These are phyloP conservation scores for Wickerhamiella bombiphila DNA, from an alignment of 805 yeast genomes.

Conservation along the genomic window DNA sequence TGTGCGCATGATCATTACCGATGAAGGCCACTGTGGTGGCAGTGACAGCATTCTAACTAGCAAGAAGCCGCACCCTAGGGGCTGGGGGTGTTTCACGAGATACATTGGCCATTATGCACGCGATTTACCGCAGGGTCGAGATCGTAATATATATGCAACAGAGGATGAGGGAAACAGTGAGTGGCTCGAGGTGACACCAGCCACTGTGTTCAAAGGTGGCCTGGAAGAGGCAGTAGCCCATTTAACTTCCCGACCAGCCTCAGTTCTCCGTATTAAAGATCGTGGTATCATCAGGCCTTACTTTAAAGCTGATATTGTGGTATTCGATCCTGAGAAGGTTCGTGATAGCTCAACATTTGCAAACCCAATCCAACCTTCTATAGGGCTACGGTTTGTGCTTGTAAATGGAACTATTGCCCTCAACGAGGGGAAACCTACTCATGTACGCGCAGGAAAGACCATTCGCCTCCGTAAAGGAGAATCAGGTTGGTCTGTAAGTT, in stretches of 20 bases:
- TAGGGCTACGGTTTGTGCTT: constrained; percentile 7
- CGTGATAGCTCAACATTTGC: constrained; percentile 10
- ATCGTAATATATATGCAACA: constrained; percentile 8
- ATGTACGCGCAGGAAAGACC: constrained; percentile 3
- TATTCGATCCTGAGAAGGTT: constrained; percentile 8
- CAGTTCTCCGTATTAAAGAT: constrained; percentile 4
- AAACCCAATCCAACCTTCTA: constrained; percentile 4
- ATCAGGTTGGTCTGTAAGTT: no score
- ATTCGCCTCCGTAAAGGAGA: not conserved
- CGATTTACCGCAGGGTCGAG: constrained; percentile 8
- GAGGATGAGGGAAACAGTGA: constrained; percentile 1
- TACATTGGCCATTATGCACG: constrained; percentile 12
- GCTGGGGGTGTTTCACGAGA: constrained; percentile 11
- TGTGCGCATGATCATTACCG: constrained; percentile 10
- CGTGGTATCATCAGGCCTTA: constrained; percentile 6
- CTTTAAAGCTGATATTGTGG: constrained; percentile 9
- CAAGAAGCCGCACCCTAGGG: constrained; percentile 12
- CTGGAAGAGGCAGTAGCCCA: constrained; percentile 10
- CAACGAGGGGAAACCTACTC: constrained; percentile 8
- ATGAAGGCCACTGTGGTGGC: constrained; percentile 10
- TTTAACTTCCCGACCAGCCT: constrained; percentile 9
- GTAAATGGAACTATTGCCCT: constrained; percentile 11
- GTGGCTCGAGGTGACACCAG: constrained; percentile 5
- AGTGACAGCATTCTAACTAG: constrained; percentile 12
- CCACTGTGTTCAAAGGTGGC: constrained; percentile 6